Evolutionary conservation across 805 yeast species (phyloP).

Genomic region (Barnettozyma populi): DNA sequence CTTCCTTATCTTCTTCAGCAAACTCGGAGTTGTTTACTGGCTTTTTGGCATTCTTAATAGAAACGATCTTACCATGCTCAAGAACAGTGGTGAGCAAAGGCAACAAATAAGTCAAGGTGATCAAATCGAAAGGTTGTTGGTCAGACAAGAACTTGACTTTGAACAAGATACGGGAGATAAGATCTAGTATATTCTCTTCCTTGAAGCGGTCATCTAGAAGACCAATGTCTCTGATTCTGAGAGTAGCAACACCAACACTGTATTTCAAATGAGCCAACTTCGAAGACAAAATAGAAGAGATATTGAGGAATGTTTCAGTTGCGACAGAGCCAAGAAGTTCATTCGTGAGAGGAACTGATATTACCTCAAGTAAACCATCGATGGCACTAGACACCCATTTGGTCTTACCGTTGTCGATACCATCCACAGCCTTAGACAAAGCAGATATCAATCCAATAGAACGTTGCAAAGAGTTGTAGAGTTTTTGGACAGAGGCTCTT

Average conservation of each 20-base stretch:
- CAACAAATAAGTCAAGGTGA: slow-evolving; percentile 64
- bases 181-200: slow-evolving; percentile 47
- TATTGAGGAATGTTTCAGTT: slow-evolving; percentile 43
- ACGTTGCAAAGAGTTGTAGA: slow-evolving; percentile 37
- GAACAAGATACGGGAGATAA: slow-evolving; percentile 65
- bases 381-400: slow-evolving; percentile 73
- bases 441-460: slow-evolving; percentile 48
- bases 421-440: slow-evolving; percentile 43
- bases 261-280: slow-evolving; percentile 46
- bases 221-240: slow-evolving; percentile 48
- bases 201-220: slow-evolving; percentile 40
- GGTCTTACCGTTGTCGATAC: slow-evolving; percentile 58
- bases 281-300: slow-evolving; percentile 47
- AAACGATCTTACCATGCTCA: slow-evolving; percentile 55
- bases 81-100: slow-evolving; percentile 71
- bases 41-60: slow-evolving; percentile 48
- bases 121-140: slow-evolving; percentile 62
- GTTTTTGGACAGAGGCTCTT: slow-evolving; percentile 39
- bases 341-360: slow-evolving; percentile 30
- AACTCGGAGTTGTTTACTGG: slow-evolving; percentile 56
- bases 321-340: slow-evolving; percentile 40
- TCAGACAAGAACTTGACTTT: slow-evolving; percentile 69
- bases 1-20: slow-evolving; percentile 79
- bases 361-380: slow-evolving; percentile 39
- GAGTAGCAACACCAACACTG: slow-evolving; percentile 63